Percentiles rank a stretch among this genome's conserved stretches.
These are phyloP conservation scores for Henckelia pumila DNA, from an alignment of 257 asterid genomes.

Conservation along the genomic window DNA sequence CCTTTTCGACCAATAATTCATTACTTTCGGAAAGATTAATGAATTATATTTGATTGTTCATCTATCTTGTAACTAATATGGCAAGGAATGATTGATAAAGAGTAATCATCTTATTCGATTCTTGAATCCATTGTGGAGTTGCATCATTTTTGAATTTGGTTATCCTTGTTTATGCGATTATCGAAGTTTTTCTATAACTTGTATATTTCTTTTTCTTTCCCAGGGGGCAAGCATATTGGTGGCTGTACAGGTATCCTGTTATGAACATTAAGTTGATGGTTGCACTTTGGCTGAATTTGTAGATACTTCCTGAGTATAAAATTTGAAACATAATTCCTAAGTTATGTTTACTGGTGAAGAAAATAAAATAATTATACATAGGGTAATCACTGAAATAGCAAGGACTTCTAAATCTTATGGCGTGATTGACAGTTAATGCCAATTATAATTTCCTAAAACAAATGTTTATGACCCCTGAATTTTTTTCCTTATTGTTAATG, in stretches of 20 bases:
- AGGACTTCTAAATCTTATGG: neutral
- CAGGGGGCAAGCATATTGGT: conserved; percentile 89
- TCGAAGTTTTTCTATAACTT: conserved; percentile 13
- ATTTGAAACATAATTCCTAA: neutral
- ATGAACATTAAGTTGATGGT: conserved; percentile 3
- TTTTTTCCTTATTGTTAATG: neutral
- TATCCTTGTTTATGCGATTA: neutral
- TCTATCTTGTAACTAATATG: neutral
- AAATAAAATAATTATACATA: too few relatives aligned
- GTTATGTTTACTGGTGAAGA: neutral
- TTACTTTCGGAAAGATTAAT: conserved; percentile 1
- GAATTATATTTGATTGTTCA: neutral
- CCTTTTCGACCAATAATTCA: conserved; percentile 1
- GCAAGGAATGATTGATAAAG: neutral
- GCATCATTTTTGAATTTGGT: neutral
- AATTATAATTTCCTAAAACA: neutral
- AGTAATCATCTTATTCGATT: conserved; percentile 5
- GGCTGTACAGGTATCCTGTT: conserved; percentile 76
- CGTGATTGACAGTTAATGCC: neutral
- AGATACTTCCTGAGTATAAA: neutral
- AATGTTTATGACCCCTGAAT: neutral
- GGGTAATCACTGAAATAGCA: neutral
- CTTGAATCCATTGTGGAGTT: neutral
- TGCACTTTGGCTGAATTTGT: neutral
- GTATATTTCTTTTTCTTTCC: conserved; percentile 21